Base-by-base conservation (phyloP, 148 eudicot genomes). In the Drosera capensis region DNA sequence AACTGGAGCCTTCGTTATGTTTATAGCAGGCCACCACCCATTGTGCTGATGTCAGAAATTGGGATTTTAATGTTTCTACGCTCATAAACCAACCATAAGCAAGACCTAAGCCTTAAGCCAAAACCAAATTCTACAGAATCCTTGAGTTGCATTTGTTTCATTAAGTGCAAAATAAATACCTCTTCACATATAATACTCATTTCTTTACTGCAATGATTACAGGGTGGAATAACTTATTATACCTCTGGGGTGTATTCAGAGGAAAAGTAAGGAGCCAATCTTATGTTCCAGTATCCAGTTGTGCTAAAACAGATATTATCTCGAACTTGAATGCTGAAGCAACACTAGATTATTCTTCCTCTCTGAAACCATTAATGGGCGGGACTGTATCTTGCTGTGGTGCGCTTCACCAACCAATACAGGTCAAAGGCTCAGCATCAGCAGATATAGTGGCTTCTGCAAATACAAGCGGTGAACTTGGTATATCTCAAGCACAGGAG, bases 151-250 rank as follows among this genome's bases (percentile, higher is more conserved):
- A 14, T 22, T 12, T 15, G 16, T 59, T 24, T 44, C 19, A 13
- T 14, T 8, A 9, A 16, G 18, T 5, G 19, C 15, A 20, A 22
- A 13, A 7, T 18, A 26, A 17, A 3, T 39, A 7, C 8, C 17
- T 14, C 6, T 20, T 11, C 14, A 22, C 41, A 44, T 13, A 24
- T 7, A 25, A 8, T 45, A 7, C 26, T 35, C 23, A 37, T 21
- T 52, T 40, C 8, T 31, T 14, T 15, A 19, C 11, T 47, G 20
- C 49, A 17, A n/a, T 39, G 43, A 5, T 40, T 41, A 29, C 72
- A 69, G 79, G 71, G 23, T 73, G 74, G 79, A 73, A 73, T 66
- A 52, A 45, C 25, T 57, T 69, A 40, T 53, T 46, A 51, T 73
- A 28, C 47, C 48, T 73, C 14, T 73, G 74, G 75, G 79, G 74